These are phyloP conservation scores for Chrysosporium keratinophilum DNA, from an alignment of 2,329 filamentous ascomycete genomes.

Conservation along the genomic window DNA sequence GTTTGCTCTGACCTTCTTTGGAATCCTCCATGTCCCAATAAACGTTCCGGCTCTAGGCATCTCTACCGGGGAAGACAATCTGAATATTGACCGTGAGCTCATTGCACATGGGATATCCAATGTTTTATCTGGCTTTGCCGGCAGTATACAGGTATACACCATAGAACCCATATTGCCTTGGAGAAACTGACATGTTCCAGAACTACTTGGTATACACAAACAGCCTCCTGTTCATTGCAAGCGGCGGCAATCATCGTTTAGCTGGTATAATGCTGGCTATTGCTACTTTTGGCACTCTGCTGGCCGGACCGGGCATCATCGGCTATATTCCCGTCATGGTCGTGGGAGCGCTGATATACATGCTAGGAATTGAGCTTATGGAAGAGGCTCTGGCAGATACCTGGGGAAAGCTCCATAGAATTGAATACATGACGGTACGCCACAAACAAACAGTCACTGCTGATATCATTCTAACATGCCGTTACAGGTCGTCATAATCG, in stretches of 20 bases:
- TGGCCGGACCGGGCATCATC: constrained; percentile 76
- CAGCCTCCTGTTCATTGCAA: constrained; percentile 90
- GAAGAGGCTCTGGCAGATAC: constrained; percentile 81
- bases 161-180: not conserved
- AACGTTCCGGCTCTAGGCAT: constrained; percentile 91
- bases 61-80: constrained; percentile 81
- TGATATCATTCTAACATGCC: constrained; percentile 2
- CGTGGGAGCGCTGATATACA: constrained; percentile 88
- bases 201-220: constrained; percentile 98
- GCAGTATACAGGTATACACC: constrained; percentile 61
- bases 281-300: constrained; percentile 69
- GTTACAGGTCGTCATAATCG: constrained; percentile 63
- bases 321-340: constrained; percentile 96
- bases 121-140: constrained; percentile 70
- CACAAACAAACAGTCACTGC: not conserved
- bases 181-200: constrained; percentile 37
- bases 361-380: constrained; percentile 84
- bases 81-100: constrained; percentile 81
- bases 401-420: constrained; percentile 71
- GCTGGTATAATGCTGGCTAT: constrained; percentile 76
- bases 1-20: constrained; percentile 95
- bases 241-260: constrained; percentile 74
- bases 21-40: constrained; percentile 91
- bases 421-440: constrained; percentile 77
- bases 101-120: constrained; percentile 91